phyloP scores from a whole-genome alignment of 1,284 basidiomycete genomes.

The Fistulinella cinereoalba region DNA sequence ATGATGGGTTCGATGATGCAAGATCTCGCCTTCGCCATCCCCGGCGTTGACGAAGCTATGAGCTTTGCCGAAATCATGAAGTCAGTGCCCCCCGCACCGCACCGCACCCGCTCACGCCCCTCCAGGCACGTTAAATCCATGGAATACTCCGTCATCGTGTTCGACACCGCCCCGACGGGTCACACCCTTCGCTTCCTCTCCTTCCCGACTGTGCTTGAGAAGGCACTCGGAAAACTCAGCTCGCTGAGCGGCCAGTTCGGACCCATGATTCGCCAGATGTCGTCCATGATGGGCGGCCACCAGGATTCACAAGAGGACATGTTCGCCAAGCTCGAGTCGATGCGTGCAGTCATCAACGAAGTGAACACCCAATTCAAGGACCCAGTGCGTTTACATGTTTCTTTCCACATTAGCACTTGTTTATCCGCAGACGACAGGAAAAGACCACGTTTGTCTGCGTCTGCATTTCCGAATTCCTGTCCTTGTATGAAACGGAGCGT shows the following conservation, averaged over 20 bases:
- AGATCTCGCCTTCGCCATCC: conserved; percentile 97
- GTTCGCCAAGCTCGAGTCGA: conserved; percentile 97
- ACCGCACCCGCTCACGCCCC: conserved; percentile 4
- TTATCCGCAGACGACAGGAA: conserved; percentile 51
- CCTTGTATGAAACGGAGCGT: conserved; percentile 97
- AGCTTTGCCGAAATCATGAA: conserved; percentile 99
- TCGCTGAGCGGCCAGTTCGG: conserved; percentile 90
- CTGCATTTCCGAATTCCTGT: conserved; percentile 97
- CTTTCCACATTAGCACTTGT: no score
- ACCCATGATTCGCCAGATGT: conserved; percentile 96
- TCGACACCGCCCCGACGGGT: conserved; percentile 98
- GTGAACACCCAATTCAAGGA: conserved; percentile 99
- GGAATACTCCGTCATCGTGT: conserved; percentile 99
- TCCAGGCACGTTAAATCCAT: conserved; percentile 98
- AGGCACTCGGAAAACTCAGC: conserved; percentile 94
- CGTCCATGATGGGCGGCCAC: conserved; percentile 90
- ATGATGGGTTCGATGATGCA: conserved; percentile 99
- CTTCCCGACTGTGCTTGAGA: conserved; percentile 97
- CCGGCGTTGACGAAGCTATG: conserved; percentile 99
- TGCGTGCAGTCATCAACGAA: conserved; percentile 96
- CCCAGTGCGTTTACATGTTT: conserved; percentile 58
- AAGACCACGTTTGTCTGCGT: conserved; percentile 99
- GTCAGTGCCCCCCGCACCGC: no score
- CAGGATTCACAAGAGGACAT: conserved; percentile 90
- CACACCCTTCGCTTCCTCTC: conserved; percentile 98